These are phyloP conservation scores for Ceratocystis variospora DNA, from an alignment of 2,329 filamentous ascomycete genomes.

Conservation along the genomic window DNA sequence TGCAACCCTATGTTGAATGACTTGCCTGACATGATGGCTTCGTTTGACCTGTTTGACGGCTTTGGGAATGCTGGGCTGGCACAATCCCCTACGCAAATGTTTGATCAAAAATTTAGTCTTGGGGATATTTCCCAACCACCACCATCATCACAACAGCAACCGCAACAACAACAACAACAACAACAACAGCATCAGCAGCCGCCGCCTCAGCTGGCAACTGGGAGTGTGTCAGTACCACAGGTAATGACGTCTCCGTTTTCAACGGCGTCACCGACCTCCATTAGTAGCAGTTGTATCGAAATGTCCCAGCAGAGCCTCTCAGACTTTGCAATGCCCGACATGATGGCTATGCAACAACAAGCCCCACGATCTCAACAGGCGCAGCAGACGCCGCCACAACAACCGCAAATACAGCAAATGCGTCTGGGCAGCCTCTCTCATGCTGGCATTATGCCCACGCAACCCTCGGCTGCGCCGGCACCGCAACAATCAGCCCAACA, in stretches of 20 bases:
- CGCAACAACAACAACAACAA: not conserved
- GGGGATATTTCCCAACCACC: conserved; percentile 7
- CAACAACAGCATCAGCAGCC: not conserved
- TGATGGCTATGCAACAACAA: conserved; percentile 17
- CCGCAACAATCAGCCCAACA: not conserved
- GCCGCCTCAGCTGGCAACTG: not conserved
- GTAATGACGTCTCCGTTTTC: conserved; percentile 16
- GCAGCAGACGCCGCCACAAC: not conserved
- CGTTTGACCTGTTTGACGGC: conserved; percentile 51
- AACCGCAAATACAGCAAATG: conserved; percentile 5
- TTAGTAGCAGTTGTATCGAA: conserved; percentile 16
- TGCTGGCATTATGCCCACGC: conserved; percentile 1
- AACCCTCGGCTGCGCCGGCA: not conserved
- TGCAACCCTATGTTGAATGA: conserved; percentile 47
- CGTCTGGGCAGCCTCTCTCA: not conserved
- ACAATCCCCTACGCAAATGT: conserved; percentile 32
- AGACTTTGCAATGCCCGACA: conserved; percentile 15
- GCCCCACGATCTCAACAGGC: conserved; percentile 1
- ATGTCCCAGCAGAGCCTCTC: conserved; percentile 13
- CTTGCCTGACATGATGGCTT: conserved; percentile 40
- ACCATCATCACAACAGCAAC: not conserved
- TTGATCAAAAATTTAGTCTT: conserved; percentile 14
- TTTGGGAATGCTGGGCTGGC: conserved; percentile 51
- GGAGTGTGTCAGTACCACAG: conserved; percentile 1
- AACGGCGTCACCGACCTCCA: conserved; percentile 15